A percentile compares a stretch with the other conserved stretches of the same genome.
These are phyloP conservation scores for Scedosporium boydii DNA, from an alignment of 2,329 filamentous ascomycete genomes.

Conservation along the genomic window DNA sequence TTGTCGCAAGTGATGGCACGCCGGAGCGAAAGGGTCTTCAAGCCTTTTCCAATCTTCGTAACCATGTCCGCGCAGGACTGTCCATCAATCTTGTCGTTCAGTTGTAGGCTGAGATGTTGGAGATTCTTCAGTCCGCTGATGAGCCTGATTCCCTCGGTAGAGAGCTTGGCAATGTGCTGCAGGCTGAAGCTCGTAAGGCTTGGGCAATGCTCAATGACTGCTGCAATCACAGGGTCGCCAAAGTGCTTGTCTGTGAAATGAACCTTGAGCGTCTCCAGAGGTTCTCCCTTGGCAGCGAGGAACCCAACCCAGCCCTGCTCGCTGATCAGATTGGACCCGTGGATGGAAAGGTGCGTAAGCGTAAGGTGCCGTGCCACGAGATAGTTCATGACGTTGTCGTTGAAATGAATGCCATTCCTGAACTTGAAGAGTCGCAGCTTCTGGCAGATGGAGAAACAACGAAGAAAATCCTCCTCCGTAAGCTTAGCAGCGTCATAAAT, in stretches of 20 bases:
- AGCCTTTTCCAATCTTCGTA: slow-evolving; percentile 47
- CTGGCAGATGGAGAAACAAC: slow-evolving; percentile 69
- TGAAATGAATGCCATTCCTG: slow-evolving; percentile 84
- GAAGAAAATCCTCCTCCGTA: slow-evolving; percentile 64
- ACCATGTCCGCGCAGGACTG: slow-evolving; percentile 54
- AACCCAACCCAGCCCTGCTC: slow-evolving; percentile 66
- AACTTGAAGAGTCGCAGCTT: slow-evolving; percentile 62
- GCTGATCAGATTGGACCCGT: slow-evolving; percentile 75
- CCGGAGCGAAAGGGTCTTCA: slow-evolving; percentile 72
- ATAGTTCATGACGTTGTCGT: slow-evolving; percentile 74
- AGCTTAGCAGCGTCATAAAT: slow-evolving; percentile 57
- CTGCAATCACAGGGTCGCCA: slow-evolving; percentile 55
- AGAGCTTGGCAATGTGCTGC: slow-evolving; percentile 67
- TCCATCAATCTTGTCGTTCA: slow-evolving; percentile 47
- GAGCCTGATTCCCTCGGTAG: slow-evolving; percentile 52
- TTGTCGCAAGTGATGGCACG: slow-evolving; percentile 59
- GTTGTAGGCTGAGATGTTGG: slow-evolving; percentile 65
- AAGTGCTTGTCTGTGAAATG: slow-evolving; percentile 80
- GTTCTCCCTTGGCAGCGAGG: slow-evolving; percentile 53
- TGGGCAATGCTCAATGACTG: slow-evolving; percentile 56
- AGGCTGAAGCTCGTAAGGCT: slow-evolving; percentile 69
- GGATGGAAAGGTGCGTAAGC: slow-evolving; percentile 66
- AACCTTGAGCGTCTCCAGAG: slow-evolving; percentile 62
- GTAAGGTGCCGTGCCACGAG: slow-evolving; percentile 61
- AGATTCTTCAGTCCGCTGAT: slow-evolving; percentile 56